These are phyloP conservation scores for Populus nigra DNA, from an alignment of 345 rosid genomes.

Conservation along the genomic window DNA sequence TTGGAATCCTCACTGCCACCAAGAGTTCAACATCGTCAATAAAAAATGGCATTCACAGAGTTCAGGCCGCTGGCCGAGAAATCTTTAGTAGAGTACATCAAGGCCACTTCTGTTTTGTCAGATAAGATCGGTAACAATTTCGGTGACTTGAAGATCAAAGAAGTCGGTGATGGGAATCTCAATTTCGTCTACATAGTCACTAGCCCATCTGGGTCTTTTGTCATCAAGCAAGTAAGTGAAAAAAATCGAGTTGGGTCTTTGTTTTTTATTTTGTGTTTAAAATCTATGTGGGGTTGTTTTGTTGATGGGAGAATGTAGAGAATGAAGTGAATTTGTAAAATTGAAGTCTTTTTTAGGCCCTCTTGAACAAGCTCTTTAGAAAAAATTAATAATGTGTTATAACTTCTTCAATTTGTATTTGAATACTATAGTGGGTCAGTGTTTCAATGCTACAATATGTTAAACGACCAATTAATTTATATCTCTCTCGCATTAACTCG, in stretches of 20 bases:
- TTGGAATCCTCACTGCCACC: too few relatives aligned
- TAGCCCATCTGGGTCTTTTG: slow-evolving; percentile 64
- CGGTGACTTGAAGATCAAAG: slow-evolving; percentile 65
- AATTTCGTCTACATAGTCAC: slow-evolving; percentile 79
- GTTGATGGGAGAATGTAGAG: not conserved
- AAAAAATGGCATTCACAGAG: slow-evolving; percentile 60
- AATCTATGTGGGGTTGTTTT: not conserved
- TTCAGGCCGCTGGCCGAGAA: slow-evolving; percentile 70
- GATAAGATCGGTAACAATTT: slow-evolving; percentile 52
- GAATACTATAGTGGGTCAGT: not conserved
- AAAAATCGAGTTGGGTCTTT: not conserved
- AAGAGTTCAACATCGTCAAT: too few relatives aligned
- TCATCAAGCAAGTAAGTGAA: slow-evolving; percentile 70
- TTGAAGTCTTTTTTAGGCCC: not conserved
- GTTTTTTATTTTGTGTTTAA: not conserved
- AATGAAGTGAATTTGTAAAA: not conserved
- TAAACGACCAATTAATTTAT: not conserved
- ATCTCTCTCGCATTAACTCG: not conserved
- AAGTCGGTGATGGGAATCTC: slow-evolving; percentile 97
- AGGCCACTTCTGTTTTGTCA: slow-evolving; percentile 67
- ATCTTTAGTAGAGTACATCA: slow-evolving; percentile 68
- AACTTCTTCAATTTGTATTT: not conserved
- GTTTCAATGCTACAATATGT: not conserved
- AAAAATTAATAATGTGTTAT: not conserved
- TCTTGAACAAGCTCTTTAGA: not conserved